phyloP scores from a whole-genome alignment of 1,139 yeast genomes.

The Pichia sp. region DNA sequence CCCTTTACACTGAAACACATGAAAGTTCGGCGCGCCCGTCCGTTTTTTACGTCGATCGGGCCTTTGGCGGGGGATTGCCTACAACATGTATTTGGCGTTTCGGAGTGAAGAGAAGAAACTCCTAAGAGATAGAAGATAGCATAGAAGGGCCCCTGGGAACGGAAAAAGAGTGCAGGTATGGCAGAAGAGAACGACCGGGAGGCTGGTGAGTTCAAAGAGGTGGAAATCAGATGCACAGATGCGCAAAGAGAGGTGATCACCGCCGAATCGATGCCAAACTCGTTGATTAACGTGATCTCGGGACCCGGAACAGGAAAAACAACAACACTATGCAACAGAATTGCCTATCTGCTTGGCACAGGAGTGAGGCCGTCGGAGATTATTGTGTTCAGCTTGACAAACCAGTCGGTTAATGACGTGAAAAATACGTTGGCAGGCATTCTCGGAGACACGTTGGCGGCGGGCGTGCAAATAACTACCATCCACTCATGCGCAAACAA shows the following conservation, averaged over 20 bases:
- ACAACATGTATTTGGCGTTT: background rate
- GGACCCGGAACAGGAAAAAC: conserved; percentile 84
- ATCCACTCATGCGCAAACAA: conserved; percentile 57
- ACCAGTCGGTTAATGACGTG: conserved; percentile 59
- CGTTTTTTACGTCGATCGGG: background rate
- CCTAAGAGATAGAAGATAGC: background rate
- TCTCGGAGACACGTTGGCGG: conserved; percentile 36
- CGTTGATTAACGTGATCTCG: conserved; percentile 50
- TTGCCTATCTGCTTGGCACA: conserved; percentile 44
- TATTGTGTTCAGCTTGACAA: conserved; percentile 65
- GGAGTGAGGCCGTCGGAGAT: conserved; percentile 48
- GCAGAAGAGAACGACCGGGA: background rate
- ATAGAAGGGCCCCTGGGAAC: background rate
- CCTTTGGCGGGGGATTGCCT: background rate
- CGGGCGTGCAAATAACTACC: conserved; percentile 45
- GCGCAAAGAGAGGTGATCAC: conserved; percentile 29
- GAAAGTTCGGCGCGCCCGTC: background rate
- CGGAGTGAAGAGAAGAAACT: background rate
- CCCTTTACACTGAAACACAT: background rate
- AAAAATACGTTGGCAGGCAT: conserved; percentile 35
- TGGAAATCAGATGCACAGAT: conserved; percentile 27
- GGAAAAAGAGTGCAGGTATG: background rate
- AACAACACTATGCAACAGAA: conserved; percentile 50
- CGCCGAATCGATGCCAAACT: conserved; percentile 26
- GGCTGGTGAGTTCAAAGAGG: conserved; percentile 1